A percentile compares a stretch with the other conserved stretches of the same genome.
phyloP scores from a whole-genome alignment of 176 grass and related monocot species.

The Zoysia pacifica region DNA sequence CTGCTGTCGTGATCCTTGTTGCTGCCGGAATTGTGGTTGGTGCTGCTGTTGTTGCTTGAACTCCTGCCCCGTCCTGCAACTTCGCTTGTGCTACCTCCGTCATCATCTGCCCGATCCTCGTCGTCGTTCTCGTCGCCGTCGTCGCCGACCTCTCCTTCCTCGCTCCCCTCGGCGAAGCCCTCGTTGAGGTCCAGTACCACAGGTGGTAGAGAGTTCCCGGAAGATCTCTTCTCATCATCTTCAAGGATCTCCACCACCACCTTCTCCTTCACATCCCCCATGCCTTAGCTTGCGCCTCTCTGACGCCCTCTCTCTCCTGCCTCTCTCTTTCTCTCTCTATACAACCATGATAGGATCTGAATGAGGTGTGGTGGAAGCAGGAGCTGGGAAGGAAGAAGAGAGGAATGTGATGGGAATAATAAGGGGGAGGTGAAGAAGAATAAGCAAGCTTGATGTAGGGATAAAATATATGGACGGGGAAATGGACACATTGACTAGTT shows the following conservation, averaged over 20 bases:
- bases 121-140: slow-evolving; percentile 41
- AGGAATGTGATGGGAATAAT: slow-evolving; percentile 48
- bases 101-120: slow-evolving; percentile 31
- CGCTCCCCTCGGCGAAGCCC: slow-evolving; percentile 33
- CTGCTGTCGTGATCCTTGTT: slow-evolving; percentile 35
- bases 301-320: slow-evolving; percentile 24
- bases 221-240: slow-evolving; percentile 41
- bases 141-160: slow-evolving; percentile 48
- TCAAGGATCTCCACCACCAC: slow-evolving; percentile 57
- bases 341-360: slow-evolving; percentile 53
- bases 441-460: slow-evolving; percentile 42
- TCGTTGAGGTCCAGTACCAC: slow-evolving; percentile 74
- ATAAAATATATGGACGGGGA: slow-evolving; percentile 53
- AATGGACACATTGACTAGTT: slow-evolving; percentile 87
- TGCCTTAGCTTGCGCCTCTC: slow-evolving; percentile 21
- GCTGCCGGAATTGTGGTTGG: slow-evolving; percentile 43
- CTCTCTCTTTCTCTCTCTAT: slow-evolving; percentile 38
- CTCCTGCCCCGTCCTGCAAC: slow-evolving; percentile 39
- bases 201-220: slow-evolving; percentile 12
- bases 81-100: slow-evolving; percentile 39
- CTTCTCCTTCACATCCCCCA: slow-evolving; percentile 55
- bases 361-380: slow-evolving; percentile 41
- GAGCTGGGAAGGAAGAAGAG: slow-evolving; percentile 61
- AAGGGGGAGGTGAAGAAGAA: slow-evolving; percentile 34
- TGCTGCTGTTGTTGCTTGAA: slow-evolving; percentile 59